Evolutionary conservation across 1,284 basidiomycete species (phyloP).

Genomic region (Coriolopsis trogii): DNA sequence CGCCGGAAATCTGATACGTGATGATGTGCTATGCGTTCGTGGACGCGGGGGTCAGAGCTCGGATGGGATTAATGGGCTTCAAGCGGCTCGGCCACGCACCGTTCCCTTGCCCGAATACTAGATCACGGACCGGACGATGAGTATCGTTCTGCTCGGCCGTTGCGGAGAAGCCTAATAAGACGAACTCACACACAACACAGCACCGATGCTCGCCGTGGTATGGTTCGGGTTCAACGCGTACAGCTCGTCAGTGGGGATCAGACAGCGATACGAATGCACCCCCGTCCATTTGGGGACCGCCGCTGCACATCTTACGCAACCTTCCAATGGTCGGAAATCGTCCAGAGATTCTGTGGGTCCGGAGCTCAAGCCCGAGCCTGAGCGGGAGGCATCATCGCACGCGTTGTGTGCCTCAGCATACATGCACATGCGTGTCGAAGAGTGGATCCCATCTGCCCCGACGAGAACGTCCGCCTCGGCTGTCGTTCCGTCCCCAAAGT

Average conservation of each 20-base stretch:
- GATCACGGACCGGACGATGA: not conserved
- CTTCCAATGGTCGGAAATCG: not conserved
- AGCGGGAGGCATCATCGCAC: slow-evolving; percentile 1
- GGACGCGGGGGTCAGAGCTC: not conserved
- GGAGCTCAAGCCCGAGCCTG: not conserved
- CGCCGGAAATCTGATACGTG: slow-evolving; percentile 33
- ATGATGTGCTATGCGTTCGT: slow-evolving; percentile 26
- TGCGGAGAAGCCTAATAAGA: not conserved
- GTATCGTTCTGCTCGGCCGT: no score
- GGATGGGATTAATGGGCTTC: not conserved
- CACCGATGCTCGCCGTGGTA: slow-evolving; percentile 30
- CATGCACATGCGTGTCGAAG: slow-evolving; percentile 39
- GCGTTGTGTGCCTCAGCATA: slow-evolving; percentile 29
- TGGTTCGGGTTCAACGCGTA: slow-evolving; percentile 38
- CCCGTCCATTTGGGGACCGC: slow-evolving; percentile 47
- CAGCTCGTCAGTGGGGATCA: slow-evolving; percentile 38
- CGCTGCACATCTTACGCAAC: slow-evolving; percentile 20
- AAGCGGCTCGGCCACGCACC: slow-evolving; percentile 25
- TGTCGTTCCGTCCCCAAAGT: slow-evolving; percentile 40
- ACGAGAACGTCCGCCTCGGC: slow-evolving; percentile 45
- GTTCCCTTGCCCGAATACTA: slow-evolving; percentile 49
- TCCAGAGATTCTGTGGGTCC: no score
- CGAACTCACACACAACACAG: slow-evolving; percentile 8
- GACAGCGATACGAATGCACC: slow-evolving; percentile 43
- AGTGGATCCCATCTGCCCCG: slow-evolving; percentile 49